These are phyloP conservation scores for Penicillium nordicum DNA, from an alignment of 2,329 filamentous ascomycete genomes.

Conservation along the genomic window DNA sequence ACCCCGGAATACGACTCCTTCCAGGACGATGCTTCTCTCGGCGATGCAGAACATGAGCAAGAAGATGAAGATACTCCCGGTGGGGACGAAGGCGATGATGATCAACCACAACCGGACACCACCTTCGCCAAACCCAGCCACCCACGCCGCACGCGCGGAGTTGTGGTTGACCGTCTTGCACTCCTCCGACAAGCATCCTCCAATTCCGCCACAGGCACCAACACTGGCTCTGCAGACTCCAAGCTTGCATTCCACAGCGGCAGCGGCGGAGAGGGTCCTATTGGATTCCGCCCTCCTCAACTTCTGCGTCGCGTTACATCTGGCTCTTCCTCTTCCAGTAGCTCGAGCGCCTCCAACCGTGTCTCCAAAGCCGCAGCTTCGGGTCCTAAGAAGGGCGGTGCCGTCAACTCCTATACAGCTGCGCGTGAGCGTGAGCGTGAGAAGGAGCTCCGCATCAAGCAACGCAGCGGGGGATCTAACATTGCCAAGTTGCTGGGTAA, in stretches of 20 bases:
- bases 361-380: conserved; percentile 39
- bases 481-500: conserved; percentile 39
- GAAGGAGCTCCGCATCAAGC: conserved; percentile 50
- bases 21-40: conserved; percentile 50
- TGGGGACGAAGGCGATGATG: conserved; percentile 22
- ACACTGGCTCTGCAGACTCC: conserved; percentile 21
- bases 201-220: conserved; percentile 34
- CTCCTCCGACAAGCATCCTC: conserved; percentile 46
- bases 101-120: conserved; percentile 21
- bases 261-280: conserved; percentile 14
- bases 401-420: conserved; percentile 55
- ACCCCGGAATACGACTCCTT: conserved; percentile 55
- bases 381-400: conserved; percentile 56
- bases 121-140: conserved; percentile 31
- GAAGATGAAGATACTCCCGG: conserved; percentile 19
- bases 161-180: conserved; percentile 45
- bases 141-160: conserved; percentile 39
- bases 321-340: conserved; percentile 27
- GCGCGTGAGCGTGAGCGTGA: conserved; percentile 59
- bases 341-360: conserved; percentile 21
- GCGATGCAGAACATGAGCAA: conserved; percentile 35
- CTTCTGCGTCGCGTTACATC: conserved; percentile 32
- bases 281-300: conserved; percentile 35
- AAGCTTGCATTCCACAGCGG: conserved; percentile 36
- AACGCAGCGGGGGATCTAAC: conserved; percentile 40